Percentiles rank a stretch among this genome's conserved stretches.
Evolutionary conservation across 108 stramenopile species (phyloP).

Genomic region (Stephanodiscus minutulus): DNA sequence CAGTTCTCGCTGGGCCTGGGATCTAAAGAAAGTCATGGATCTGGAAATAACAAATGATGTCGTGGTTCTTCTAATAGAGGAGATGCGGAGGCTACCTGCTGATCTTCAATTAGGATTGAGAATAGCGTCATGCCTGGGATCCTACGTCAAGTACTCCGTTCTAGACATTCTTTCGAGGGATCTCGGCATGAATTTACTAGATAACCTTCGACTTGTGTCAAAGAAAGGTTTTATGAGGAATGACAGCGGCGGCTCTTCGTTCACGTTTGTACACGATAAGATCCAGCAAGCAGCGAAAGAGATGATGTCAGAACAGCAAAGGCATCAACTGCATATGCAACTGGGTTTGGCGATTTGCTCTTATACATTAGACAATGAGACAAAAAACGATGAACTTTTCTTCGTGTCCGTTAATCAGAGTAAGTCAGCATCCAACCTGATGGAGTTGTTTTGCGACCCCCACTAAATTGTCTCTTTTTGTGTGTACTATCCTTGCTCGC

Average conservation of each 20-base stretch:
- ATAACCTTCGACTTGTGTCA: not conserved
- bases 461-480: not conserved
- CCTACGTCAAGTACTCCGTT: conserved; percentile 11
- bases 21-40: conserved; percentile 22
- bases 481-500: not conserved
- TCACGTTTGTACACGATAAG: conserved; percentile 37
- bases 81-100: conserved; percentile 22
- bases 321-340: conserved; percentile 9
- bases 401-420: conserved; percentile 34
- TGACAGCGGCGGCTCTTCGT: not conserved
- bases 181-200: conserved; percentile 4
- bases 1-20: conserved; percentile 30
- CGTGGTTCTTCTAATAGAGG: conserved; percentile 7
- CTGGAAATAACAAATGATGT: conserved; percentile 28
- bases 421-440: not conserved
- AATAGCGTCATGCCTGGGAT: conserved; percentile 41
- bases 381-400: conserved; percentile 23
- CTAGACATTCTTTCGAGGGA: conserved; percentile 11
- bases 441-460: not conserved
- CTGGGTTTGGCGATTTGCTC: conserved; percentile 25
- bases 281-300: conserved; percentile 41
- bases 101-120: conserved; percentile 16
- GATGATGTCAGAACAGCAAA: conserved; percentile 20
- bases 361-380: not conserved
- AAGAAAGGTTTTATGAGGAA: conserved; percentile 14